phyloP scores from a whole-genome alignment of 2,329 filamentous ascomycete genomes.

The Metarhizium robertsii region DNA sequence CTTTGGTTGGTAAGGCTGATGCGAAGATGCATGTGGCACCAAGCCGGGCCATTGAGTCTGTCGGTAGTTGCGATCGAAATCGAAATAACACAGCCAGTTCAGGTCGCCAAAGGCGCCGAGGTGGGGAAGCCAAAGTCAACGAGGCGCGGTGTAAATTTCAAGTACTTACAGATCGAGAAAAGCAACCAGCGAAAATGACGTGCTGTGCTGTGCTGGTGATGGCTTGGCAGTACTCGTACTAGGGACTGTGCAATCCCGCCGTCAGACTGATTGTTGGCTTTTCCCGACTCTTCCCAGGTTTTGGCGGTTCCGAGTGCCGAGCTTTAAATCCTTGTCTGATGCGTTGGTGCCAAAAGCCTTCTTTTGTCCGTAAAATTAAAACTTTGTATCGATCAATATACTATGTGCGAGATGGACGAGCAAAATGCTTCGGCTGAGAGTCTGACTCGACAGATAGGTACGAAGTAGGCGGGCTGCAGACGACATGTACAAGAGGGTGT shows the following conservation, averaged over 20 bases:
- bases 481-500: not conserved
- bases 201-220: not conserved
- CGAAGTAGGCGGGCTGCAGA: not conserved
- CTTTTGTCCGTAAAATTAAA: not conserved
- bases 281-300: not conserved
- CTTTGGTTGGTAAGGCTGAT: constrained; percentile 1
- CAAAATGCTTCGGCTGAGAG: not conserved
- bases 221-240: not conserved
- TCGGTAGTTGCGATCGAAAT: not conserved
- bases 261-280: too few relatives aligned
- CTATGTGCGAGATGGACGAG: not conserved
- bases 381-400: not conserved
- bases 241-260: not conserved
- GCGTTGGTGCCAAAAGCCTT: not conserved
- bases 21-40: not conserved
- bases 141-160: not conserved
- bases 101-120: not conserved
- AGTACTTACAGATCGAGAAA: not conserved
- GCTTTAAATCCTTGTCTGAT: not conserved
- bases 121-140: not conserved
- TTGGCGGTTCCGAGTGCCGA: not conserved
- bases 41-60: not conserved
- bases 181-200: not conserved
- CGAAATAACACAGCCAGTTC: not conserved
- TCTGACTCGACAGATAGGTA: not conserved